Percentiles rank a stretch among this genome's conserved stretches.
Conservation (phyloP, 805 yeast genomes). For the Saccharomycopsis sp. region DNA sequence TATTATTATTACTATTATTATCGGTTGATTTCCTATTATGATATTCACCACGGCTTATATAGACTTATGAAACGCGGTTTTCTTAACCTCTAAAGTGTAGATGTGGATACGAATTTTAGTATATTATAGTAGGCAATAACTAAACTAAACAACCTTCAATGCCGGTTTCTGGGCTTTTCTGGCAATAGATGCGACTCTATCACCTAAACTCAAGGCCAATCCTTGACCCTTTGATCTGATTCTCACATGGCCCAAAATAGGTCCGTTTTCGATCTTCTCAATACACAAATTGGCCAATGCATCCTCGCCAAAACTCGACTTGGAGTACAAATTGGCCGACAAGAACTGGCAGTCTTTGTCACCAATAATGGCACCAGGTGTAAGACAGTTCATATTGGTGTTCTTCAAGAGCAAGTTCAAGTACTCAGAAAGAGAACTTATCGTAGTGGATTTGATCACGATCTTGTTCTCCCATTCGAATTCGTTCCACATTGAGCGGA, state of each 20-base stretch:
- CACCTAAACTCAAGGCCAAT: constrained; percentile 89
- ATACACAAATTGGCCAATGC: constrained; percentile 94
- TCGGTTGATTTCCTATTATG: too few species aligned
- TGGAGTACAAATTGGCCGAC: constrained; percentile 89
- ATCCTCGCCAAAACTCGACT: constrained; percentile 93
- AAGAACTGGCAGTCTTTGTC: constrained; percentile 78
- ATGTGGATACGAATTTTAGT: not conserved
- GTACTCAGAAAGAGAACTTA: constrained; percentile 65
- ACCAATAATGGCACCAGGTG: constrained; percentile 86
- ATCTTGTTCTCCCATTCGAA: constrained; percentile 99
- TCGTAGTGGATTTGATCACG: constrained; percentile 61
- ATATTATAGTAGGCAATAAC: too few species aligned
- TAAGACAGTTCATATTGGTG: constrained; percentile 90
- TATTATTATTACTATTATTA: too few species aligned
- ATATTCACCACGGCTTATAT: too few species aligned
- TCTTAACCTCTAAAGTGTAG: too few species aligned
- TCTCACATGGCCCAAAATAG: constrained; percentile 88
- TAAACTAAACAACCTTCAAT: constrained; percentile 8
- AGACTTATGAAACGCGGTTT: too few species aligned
- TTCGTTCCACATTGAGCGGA: constrained; percentile 98
- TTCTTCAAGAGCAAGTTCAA: constrained; percentile 68
- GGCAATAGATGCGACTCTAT: constrained; percentile 80
- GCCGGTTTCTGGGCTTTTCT: constrained; percentile 35
- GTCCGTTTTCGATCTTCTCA: constrained; percentile 69
- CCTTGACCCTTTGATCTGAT: constrained; percentile 98